Percentiles rank a stretch among this genome's conserved stretches.
Evolutionary conservation across 108 stramenopile species (phyloP).

Genomic region (Craspedostauros australis): DNA sequence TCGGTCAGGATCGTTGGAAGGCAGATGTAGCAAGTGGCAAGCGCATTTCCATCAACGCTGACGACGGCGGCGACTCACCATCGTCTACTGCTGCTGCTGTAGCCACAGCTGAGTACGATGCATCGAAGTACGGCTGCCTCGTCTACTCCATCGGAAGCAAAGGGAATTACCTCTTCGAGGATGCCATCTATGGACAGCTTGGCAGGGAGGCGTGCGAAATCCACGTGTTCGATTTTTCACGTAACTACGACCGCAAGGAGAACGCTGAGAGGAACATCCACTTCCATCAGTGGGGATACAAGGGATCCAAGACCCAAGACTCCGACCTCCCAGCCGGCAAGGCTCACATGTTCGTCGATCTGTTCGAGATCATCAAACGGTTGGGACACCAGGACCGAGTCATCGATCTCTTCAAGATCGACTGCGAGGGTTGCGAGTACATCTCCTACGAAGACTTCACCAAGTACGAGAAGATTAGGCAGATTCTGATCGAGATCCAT

Average conservation of each 20-base stretch:
- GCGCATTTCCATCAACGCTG: no score
- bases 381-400: constrained; percentile 21
- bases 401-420: constrained; percentile 52
- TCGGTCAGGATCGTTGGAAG: constrained; percentile 13
- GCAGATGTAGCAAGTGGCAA: no score
- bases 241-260: constrained; percentile 2
- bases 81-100: no score
- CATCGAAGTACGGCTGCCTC: constrained; percentile 20
- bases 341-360: not conserved
- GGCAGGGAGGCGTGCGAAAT: constrained; percentile 26
- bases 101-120: no score
- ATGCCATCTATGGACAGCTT: not conserved
- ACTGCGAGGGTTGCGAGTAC: constrained; percentile 47
- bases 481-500: constrained; percentile 52
- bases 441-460: constrained; percentile 34
- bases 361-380: constrained; percentile 28
- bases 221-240: constrained; percentile 38
- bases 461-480: no score
- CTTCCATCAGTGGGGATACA: constrained; percentile 33
- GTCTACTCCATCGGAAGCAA: constrained; percentile 29
- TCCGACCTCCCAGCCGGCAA: not conserved
- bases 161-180: constrained; percentile 27
- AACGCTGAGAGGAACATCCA: not conserved
- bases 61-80: no score
- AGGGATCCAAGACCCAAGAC: not conserved